Percentiles rank a stretch among this genome's conserved stretches.
Evolutionary conservation across 2,329 filamentous ascomycete genomes (phyloP).

Genomic region (Calonectria multiphialidica): DNA sequence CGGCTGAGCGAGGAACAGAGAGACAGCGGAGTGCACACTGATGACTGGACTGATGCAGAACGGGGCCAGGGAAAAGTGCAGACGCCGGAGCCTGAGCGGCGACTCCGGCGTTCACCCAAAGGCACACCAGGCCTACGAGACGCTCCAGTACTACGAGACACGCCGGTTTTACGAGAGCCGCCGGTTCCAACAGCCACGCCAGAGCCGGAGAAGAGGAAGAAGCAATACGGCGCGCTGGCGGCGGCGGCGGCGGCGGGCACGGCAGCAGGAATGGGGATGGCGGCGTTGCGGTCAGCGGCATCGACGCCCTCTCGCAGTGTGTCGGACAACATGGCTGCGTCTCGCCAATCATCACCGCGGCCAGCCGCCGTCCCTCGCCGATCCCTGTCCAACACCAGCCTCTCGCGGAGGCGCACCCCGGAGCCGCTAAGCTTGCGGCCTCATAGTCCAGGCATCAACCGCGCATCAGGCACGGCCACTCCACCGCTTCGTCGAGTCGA

Average conservation of each 20-base stretch:
- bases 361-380: constrained; percentile 51
- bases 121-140: constrained; percentile 56
- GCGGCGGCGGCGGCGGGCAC: constrained; percentile 27
- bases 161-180: constrained; percentile 59
- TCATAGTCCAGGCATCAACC: constrained; percentile 69
- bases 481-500: constrained; percentile 80
- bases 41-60: constrained; percentile 56
- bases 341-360: constrained; percentile 38
- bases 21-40: constrained; percentile 70
- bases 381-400: constrained; percentile 66
- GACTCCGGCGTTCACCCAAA: constrained; percentile 48
- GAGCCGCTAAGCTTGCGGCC: constrained; percentile 69
- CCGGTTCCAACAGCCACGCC: constrained; percentile 51
- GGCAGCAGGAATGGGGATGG: constrained; percentile 23
- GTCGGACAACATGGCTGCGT: constrained; percentile 50
- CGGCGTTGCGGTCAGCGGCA: constrained; percentile 30
- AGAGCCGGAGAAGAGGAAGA: constrained; percentile 59
- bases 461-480: constrained; percentile 60
- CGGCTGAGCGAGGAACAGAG: constrained; percentile 52
- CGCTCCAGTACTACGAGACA: constrained; percentile 50
- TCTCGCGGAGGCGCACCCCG: constrained; percentile 64
- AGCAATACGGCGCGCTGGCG: constrained; percentile 46
- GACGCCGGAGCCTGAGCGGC: constrained; percentile 47
- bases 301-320: constrained; percentile 46
- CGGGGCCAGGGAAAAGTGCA: constrained; percentile 36